These are phyloP conservation scores for Pseudogymnoascus sp. DNA, from an alignment of 2,329 filamentous ascomycete genomes.

Conservation along the genomic window DNA sequence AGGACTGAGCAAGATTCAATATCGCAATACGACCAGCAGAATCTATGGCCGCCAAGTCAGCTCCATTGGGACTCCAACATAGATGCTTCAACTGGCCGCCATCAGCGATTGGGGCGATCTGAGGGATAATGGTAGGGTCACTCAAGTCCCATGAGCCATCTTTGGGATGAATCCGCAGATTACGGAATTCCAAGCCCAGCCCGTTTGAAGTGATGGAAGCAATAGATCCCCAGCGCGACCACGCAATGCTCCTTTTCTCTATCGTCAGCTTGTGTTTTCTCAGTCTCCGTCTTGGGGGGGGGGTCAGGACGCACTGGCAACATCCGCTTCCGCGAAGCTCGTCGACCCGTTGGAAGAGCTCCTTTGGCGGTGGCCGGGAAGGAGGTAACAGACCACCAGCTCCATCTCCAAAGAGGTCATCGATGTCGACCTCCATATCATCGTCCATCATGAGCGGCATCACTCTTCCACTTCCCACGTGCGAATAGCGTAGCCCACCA, in stretches of 20 bases:
- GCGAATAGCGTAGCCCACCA: neutral
- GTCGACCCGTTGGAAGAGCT: slow-evolving; percentile 66
- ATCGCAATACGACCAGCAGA: slow-evolving; percentile 70
- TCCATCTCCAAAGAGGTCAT: slow-evolving; percentile 71
- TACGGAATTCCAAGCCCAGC: slow-evolving; percentile 62
- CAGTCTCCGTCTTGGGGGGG: neutral
- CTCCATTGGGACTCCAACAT: slow-evolving; percentile 67
- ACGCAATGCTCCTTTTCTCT: slow-evolving; percentile 63
- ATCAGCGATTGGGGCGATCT: slow-evolving; percentile 54
- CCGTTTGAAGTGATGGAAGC: slow-evolving; percentile 73
- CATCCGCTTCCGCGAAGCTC: slow-evolving; percentile 70
- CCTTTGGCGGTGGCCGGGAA: slow-evolving; percentile 51
- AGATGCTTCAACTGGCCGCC: slow-evolving; percentile 70
- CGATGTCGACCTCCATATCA: slow-evolving; percentile 55
- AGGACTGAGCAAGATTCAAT: slow-evolving; percentile 60
- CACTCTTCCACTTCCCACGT: slow-evolving; percentile 2
- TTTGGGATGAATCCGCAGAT: slow-evolving; percentile 61
- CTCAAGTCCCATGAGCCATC: slow-evolving; percentile 72
- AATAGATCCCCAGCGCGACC: slow-evolving; percentile 83
- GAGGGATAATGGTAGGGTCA: slow-evolving; percentile 58
- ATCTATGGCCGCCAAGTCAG: slow-evolving; percentile 80
- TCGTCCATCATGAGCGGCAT: slow-evolving; percentile 52
- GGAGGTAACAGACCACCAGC: slow-evolving; percentile 50
- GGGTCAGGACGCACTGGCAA: slow-evolving; percentile 60
- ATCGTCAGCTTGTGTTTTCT: neutral